phyloP scores from a whole-genome alignment of 768 basidiomycete species.

The Macrolepiota albuminosa region DNA sequence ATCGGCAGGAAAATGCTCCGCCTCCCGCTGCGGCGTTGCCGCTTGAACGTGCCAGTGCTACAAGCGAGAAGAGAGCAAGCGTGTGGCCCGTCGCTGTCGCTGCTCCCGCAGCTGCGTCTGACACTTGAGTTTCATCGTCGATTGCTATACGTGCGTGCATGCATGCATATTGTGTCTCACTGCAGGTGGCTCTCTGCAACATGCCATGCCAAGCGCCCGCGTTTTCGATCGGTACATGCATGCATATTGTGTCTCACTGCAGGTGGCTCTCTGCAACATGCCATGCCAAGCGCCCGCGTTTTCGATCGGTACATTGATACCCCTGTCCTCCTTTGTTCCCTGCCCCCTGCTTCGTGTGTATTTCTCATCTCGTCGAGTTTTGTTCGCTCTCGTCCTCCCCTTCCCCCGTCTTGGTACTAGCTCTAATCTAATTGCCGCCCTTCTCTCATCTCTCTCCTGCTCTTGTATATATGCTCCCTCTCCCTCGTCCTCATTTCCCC shows the following conservation, averaged over 20 bases:
- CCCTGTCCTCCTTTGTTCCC: no score
- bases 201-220: no score
- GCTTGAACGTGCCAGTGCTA: background rate
- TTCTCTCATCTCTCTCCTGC: background rate
- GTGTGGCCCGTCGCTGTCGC: conserved; percentile 4
- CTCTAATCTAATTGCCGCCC: background rate
- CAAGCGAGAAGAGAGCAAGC: conserved; percentile 1
- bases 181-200: no score
- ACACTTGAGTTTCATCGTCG: background rate
- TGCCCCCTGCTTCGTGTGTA: background rate
- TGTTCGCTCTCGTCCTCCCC: background rate
- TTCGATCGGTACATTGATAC: background rate
- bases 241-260: no score
- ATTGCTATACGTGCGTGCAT: no score
- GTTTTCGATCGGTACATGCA: background rate
- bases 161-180: no score
- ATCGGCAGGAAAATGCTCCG: conserved; percentile 5
- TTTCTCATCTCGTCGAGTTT: background rate
- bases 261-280: no score
- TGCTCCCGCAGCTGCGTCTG: background rate
- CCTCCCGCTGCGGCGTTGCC: background rate
- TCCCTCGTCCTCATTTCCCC: background rate
- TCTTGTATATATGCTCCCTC: background rate
- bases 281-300: no score
- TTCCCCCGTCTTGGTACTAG: background rate